These are phyloP conservation scores for Periglandula ipomoeae DNA, from an alignment of 2,329 filamentous ascomycete genomes.

Conservation along the genomic window DNA sequence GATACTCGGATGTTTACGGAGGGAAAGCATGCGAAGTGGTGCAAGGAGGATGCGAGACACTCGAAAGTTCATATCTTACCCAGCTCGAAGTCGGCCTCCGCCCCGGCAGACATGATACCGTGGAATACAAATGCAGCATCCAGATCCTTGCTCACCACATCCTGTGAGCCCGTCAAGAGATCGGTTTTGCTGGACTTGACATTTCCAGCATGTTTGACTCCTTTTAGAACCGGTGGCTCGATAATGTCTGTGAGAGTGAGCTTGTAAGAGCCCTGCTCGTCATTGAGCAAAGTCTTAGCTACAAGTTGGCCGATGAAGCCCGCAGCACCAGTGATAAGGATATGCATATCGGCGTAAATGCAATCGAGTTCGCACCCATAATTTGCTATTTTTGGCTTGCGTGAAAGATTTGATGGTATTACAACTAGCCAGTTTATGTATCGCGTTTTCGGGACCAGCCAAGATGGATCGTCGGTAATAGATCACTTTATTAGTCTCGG, in stretches of 20 bases:
- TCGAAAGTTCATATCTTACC: not conserved
- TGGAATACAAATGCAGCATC: slow-evolving; percentile 49
- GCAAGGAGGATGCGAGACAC: not conserved
- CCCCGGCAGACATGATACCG: slow-evolving; percentile 53
- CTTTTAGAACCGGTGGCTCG: slow-evolving; percentile 34
- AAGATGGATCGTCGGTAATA: not conserved
- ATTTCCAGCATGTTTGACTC: slow-evolving; percentile 20
- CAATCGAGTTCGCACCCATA: not conserved
- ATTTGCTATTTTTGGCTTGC: too few relatives aligned
- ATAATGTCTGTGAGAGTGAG: slow-evolving; percentile 48
- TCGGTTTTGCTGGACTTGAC: slow-evolving; percentile 10
- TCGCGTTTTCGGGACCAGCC: not conserved
- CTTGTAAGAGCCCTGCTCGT: slow-evolving; percentile 19
- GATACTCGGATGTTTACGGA: too few relatives aligned
- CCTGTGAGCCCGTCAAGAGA: slow-evolving; percentile 3
- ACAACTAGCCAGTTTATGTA: not conserved
- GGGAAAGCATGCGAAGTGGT: not conserved
- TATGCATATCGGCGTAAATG: slow-evolving; percentile 10
- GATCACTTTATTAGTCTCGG: not conserved
- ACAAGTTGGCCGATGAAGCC: slow-evolving; percentile 55
- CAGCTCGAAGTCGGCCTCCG: slow-evolving; percentile 46
- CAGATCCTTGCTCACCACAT: slow-evolving; percentile 17
- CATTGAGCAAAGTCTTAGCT: slow-evolving; percentile 40
- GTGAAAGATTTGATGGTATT: not conserved
- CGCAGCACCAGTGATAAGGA: slow-evolving; percentile 52